Conservation (phyloP, 176 grass and related monocot genomes). For the Pontederia paniculata region DNA sequence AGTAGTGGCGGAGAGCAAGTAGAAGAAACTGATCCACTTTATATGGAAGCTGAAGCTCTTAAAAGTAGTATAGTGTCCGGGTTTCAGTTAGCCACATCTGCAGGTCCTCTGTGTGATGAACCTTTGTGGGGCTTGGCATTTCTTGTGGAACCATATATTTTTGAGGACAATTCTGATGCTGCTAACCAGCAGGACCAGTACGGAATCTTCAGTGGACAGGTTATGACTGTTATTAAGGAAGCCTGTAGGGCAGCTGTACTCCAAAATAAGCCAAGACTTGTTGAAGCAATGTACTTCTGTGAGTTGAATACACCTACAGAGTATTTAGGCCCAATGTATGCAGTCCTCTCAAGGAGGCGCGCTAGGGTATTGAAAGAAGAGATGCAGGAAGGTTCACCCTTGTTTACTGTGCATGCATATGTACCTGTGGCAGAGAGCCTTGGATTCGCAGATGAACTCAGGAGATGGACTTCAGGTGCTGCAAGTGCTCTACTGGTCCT, state of each 20-base stretch:
- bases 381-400: constrained; percentile 72
- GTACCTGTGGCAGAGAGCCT: constrained; percentile 70
- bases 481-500: constrained; percentile 67
- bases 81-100: constrained; percentile 69
- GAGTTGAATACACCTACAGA: constrained; percentile 63
- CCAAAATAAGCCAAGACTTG: constrained; percentile 85
- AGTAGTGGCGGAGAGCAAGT: constrained; percentile 17
- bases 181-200: constrained; percentile 56
- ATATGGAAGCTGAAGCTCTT: constrained; percentile 49
- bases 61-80: constrained; percentile 70
- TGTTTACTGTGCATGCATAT: constrained; percentile 71
- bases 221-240: constrained; percentile 80
- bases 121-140: constrained; percentile 84
- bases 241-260: constrained; percentile 64
- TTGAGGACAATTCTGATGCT: constrained; percentile 32
- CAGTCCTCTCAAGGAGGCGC: constrained; percentile 54
- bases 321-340: constrained; percentile 54
- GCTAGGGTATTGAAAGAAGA: constrained; percentile 76
- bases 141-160: constrained; percentile 68
- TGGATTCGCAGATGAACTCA: constrained; percentile 64
- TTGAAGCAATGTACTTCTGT: constrained; percentile 77
- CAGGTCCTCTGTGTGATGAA: constrained; percentile 83
- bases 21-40: constrained; percentile 28
- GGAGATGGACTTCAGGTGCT: constrained; percentile 52
- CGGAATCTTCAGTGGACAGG: constrained; percentile 69